Evolutionary conservation across 768 basidiomycete genomes (phyloP).

Genomic region (Phylloporus scabripes): DNA sequence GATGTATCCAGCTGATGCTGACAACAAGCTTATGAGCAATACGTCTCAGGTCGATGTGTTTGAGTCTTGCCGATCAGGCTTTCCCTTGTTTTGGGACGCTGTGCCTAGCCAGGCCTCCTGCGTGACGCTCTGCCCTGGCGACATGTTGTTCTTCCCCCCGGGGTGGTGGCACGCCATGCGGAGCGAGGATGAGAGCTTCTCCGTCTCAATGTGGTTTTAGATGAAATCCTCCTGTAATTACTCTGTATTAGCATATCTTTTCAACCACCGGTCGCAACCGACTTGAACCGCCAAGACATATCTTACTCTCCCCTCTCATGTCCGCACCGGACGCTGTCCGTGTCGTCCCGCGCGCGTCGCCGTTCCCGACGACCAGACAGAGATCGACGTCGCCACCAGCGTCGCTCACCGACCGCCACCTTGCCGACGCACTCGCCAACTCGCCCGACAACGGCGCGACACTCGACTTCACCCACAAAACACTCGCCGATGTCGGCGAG

Average conservation of each 20-base stretch:
- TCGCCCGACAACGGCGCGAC: constrained; percentile 80
- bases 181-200: constrained; percentile 76
- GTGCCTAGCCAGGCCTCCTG: constrained; percentile 58
- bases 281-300: constrained; percentile 18
- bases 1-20: constrained; percentile 49
- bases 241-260: no score
- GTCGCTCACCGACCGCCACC: constrained; percentile 50
- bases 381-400: constrained; percentile 31
- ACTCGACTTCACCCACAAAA: constrained; percentile 76
- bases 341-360: constrained; percentile 25
- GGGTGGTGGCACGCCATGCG: constrained; percentile 96
- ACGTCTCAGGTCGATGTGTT: constrained; percentile 86
- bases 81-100: constrained; percentile 49
- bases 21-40: constrained; percentile 53
- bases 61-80: constrained; percentile 24
- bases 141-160: constrained; percentile 84
- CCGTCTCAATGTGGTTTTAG: constrained; percentile 90
- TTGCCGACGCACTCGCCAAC: constrained; percentile 56
- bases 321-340: constrained; percentile 23
- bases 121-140: constrained; percentile 70
- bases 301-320: constrained; percentile 19
- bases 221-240: no score
- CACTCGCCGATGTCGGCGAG: constrained; percentile 69
- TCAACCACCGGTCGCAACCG: constrained; percentile 26
- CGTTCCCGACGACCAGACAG: constrained; percentile 21